These are phyloP conservation scores for Echinochloa phyllopogon DNA, from an alignment of 176 grass and related monocot species.

Conservation along the genomic window DNA sequence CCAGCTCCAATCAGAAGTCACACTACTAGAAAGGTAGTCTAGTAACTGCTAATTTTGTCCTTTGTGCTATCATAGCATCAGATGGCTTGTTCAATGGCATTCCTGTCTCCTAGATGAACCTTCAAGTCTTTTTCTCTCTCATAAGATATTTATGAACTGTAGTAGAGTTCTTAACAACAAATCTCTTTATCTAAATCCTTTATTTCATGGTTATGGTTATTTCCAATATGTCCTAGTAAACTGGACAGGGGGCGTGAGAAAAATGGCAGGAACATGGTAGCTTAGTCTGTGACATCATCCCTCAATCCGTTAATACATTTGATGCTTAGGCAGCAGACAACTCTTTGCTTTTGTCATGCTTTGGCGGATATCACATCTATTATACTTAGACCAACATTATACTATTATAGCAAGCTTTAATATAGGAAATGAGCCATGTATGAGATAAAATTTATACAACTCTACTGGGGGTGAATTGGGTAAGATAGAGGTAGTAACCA, in stretches of 20 bases:
- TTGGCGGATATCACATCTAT: neutral
- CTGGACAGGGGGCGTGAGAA: neutral
- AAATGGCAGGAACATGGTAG: neutral
- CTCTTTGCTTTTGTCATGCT: neutral
- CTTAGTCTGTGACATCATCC: neutral
- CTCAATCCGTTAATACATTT: neutral
- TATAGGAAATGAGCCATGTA: neutral
- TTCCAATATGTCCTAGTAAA: constrained; percentile 6
- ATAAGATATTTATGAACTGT: neutral
- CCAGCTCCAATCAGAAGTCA: constrained; percentile 84
- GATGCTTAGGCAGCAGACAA: neutral
- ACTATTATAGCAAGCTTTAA: neutral
- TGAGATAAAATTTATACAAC: neutral
- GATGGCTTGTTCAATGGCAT: neutral
- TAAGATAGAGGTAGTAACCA: neutral
- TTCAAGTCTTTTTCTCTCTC: constrained; percentile 13
- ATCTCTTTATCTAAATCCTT: neutral
- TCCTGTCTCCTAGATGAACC: constrained; percentile 4
- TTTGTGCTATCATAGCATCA: neutral
- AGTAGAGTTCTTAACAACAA: neutral
- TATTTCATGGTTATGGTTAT: neutral
- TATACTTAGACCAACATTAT: neutral
- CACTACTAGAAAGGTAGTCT: constrained; percentile 74
- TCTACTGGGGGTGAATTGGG: neutral
- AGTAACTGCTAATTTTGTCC: neutral